Conservation (phyloP, 2,329 filamentous ascomycete species). For the Sclerotinia spermophila region DNA sequence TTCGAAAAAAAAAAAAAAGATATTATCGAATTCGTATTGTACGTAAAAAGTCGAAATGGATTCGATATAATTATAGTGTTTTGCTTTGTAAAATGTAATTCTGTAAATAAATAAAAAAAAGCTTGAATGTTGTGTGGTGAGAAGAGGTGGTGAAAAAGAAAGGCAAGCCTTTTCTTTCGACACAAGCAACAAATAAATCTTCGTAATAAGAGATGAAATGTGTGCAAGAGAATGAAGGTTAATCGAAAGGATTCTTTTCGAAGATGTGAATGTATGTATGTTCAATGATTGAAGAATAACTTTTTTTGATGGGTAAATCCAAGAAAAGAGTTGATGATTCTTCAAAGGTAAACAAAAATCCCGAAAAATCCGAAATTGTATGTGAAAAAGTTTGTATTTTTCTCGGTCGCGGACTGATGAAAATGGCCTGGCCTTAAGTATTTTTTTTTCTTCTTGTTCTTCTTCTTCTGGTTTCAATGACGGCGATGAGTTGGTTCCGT, state of each 20-base stretch:
- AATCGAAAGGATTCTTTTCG: slow-evolving; percentile 5
- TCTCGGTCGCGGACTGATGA: slow-evolving; percentile 4
- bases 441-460: not conserved
- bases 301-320: not conserved
- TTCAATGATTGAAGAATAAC: not conserved
- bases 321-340: slow-evolving; percentile 1
- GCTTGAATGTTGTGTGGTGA: slow-evolving; percentile 8
- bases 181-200: slow-evolving; percentile 10
- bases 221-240: not conserved
- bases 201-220: not conserved
- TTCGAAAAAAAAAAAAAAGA: slow-evolving; percentile 8
- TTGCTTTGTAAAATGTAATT: slow-evolving; percentile 7
- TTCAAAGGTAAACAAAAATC: not conserved
- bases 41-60: not conserved
- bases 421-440: not conserved
- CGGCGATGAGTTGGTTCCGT: not conserved
- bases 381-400: not conserved
- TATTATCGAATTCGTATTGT: slow-evolving; percentile 10
- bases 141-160: not conserved
- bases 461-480: not conserved
- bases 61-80: slow-evolving; percentile 11
- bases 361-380: slow-evolving; percentile 5
- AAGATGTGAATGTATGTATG: not conserved
- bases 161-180: slow-evolving; percentile 12
- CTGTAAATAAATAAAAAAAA: slow-evolving; percentile 9